phyloP scores from a whole-genome alignment of 106 monocot species.

The Alisma plantagoaquatica region DNA sequence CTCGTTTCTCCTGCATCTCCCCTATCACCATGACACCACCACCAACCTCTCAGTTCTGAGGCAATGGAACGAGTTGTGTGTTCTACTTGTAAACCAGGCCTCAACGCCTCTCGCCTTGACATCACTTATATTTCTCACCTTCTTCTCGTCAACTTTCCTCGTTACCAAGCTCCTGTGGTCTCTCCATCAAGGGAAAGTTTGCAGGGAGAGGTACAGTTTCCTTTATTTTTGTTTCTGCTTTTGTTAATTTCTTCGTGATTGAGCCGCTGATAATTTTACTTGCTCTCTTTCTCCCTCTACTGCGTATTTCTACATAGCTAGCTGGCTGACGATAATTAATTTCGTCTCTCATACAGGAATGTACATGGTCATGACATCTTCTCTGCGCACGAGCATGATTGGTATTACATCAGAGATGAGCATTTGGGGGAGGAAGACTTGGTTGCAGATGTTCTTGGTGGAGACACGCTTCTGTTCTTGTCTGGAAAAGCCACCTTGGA shows the following conservation, averaged over 20 bases:
- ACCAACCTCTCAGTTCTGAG: too few species aligned
- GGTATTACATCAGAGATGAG: not conserved
- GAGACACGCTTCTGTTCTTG: constrained; percentile 34
- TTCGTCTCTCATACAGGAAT: constrained; percentile 20
- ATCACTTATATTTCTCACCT: constrained; percentile 33
- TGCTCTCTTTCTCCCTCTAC: constrained; percentile 1
- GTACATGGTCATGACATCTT: constrained; percentile 1
- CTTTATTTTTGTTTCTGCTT: not conserved
- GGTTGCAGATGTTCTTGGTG: constrained; percentile 16
- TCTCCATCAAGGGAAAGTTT: constrained; percentile 9
- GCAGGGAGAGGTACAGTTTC: not conserved
- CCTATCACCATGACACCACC: too few species aligned
- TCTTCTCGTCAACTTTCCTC: constrained; percentile 34
- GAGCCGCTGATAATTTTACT: constrained; percentile 5
- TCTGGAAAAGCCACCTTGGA: constrained; percentile 22
- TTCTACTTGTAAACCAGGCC: too few species aligned
- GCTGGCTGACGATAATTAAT: too few species aligned
- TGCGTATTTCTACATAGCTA: not conserved
- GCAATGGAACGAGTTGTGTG: too few species aligned
- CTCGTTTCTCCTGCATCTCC: too few species aligned
- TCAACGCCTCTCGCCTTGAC: not conserved
- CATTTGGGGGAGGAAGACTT: constrained; percentile 12
- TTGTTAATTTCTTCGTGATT: not conserved
- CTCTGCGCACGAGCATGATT: not conserved
- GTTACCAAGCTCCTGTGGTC: constrained; percentile 47